Evolutionary conservation across 257 asterid genomes (phyloP).

Genomic region (Thymus mandschuricus): DNA sequence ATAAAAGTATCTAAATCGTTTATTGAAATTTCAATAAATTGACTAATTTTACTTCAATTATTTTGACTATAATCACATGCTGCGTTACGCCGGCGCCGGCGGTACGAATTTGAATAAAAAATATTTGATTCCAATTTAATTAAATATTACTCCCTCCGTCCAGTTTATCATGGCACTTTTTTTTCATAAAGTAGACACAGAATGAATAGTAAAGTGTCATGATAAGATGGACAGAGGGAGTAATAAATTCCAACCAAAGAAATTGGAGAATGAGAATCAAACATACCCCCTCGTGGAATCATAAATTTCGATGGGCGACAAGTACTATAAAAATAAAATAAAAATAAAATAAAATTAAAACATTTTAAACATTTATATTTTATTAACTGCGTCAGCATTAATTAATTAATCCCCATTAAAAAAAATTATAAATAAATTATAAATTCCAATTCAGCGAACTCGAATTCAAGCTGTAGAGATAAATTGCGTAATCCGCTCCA

Average conservation of each 20-base stretch:
- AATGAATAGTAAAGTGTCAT: too few species aligned
- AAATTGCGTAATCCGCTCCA: slow-evolving; percentile 24
- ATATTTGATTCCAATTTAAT: background rate
- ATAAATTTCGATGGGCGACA: background rate
- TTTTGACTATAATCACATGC: background rate
- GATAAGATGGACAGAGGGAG: too few species aligned
- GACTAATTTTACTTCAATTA: background rate
- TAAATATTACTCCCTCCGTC: too few species aligned
- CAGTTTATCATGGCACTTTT: too few species aligned
- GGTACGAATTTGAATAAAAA: background rate
- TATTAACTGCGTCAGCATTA: background rate
- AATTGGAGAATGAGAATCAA: slow-evolving; percentile 12
- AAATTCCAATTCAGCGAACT: slow-evolving; percentile 27
- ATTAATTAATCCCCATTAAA: background rate
- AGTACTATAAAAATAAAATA: background rate
- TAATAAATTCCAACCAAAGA: background rate
- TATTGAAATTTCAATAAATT: background rate
- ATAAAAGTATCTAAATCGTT: too few species aligned
- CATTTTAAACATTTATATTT: background rate
- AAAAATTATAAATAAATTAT: background rate
- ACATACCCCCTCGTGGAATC: background rate
- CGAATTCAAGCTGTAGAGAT: slow-evolving; percentile 31
- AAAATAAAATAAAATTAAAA: background rate
- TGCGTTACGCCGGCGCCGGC: background rate
- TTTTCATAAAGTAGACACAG: too few species aligned